phyloP scores from a whole-genome alignment of 2,329 filamentous ascomycete genomes.

The Periglandula ipomoeae region DNA sequence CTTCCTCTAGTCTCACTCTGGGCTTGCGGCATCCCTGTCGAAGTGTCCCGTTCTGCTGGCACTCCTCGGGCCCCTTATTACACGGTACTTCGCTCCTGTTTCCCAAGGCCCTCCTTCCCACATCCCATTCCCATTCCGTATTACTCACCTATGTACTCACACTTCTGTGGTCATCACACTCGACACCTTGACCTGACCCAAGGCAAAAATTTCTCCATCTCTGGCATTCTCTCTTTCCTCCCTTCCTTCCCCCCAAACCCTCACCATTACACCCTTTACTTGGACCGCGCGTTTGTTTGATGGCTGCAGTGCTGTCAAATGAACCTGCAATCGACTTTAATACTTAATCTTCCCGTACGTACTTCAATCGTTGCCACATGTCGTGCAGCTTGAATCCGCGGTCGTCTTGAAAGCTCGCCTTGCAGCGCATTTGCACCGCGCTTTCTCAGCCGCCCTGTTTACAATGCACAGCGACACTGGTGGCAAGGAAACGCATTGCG shows the following conservation, averaged over 20 bases:
- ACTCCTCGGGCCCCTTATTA: background rate
- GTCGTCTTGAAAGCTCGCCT: background rate
- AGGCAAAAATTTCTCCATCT: constrained; percentile 1
- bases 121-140: background rate
- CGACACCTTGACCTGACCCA: background rate
- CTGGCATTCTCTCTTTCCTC: constrained; percentile 3
- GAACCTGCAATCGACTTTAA: constrained; percentile 77
- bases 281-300: constrained; percentile 80
- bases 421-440: background rate
- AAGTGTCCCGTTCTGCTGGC: background rate
- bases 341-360: constrained; percentile 56
- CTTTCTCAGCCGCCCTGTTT: background rate
- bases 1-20: background rate
- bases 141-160: too few species aligned
- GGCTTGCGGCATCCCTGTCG: background rate
- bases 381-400: background rate
- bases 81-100: constrained; percentile 3
- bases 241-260: constrained; percentile 6
- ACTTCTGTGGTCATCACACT: background rate
- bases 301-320: constrained; percentile 85
- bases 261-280: constrained; percentile 15
- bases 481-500: background rate
- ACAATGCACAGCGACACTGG: background rate
- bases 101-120: background rate
- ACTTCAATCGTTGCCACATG: background rate